Base-by-base conservation (phyloP, 805 yeast species). In the Cyberlindnera saturnus region DNA sequence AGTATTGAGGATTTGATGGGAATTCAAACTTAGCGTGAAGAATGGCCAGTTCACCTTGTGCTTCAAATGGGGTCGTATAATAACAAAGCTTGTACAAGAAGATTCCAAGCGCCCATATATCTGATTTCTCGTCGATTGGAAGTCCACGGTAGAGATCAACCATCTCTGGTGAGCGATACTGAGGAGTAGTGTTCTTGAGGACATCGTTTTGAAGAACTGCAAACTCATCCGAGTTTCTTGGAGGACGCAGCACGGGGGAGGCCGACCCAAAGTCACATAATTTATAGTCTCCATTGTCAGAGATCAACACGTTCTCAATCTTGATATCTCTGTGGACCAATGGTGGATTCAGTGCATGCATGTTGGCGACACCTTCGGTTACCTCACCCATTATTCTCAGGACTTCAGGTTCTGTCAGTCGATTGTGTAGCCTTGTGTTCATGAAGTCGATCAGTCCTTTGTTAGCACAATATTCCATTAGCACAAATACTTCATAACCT, bases 191-290 rank as follows among this genome's bases (percentile, higher is more conserved):
- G 61, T 85, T 85, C 44, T 77, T 81, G 73, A 84, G 64, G 34
- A 86, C 74, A 60, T 86, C 93, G 46, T 80, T 77, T 51, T 78
- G 82, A 26, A 85, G 65, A 28, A 67, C 62, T 38, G 74, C 70
- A 37, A 81, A 66, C 52, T 85, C 90, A 43, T 78, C 80, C 3
- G 75, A 69, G 43, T 70, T 77, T 39, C 70, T 65, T 5, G 95
- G 89, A 1, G 82, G 80, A 29, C 82, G 71, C 38, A 81, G 61
- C 26, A 78, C 73, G 10, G 79, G 77, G 9, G 83, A 81, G 0
- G 89, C 84, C 2, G 89, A 82, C 3, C 95, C 95, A 65, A 86
- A 86, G 64, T 86, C 95, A 64, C 91, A 83, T 20, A 86, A 63
- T 62, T 86, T 86, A 60, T 70, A 86, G 26, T 70, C 71, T 2